phyloP scores from a whole-genome alignment of 257 asterid genomes.

The Ilex asprella region DNA sequence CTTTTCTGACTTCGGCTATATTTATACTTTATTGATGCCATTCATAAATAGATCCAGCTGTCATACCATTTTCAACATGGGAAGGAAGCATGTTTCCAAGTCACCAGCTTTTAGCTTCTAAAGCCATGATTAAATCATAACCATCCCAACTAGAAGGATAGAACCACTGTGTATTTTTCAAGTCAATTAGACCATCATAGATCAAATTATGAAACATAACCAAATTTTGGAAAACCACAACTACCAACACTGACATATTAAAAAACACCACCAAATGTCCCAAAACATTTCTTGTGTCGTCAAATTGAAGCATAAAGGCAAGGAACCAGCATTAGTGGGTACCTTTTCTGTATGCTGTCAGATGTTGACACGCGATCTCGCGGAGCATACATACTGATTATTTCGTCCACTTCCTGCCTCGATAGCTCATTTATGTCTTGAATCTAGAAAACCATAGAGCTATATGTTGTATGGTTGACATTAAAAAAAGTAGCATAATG shows the following conservation, averaged over 20 bases:
- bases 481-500: not conserved
- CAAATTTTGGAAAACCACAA: not conserved
- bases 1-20: too few species aligned
- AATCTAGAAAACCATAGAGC: conserved; percentile 36
- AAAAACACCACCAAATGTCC: too few species aligned
- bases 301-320: not conserved
- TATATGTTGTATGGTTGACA: not conserved
- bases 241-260: not conserved
- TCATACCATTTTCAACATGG: too few species aligned
- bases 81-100: too few species aligned
- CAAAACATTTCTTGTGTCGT: not conserved
- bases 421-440: conserved; percentile 93
- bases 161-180: not conserved
- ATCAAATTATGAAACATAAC: not conserved
- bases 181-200: not conserved
- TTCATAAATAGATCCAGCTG: too few species aligned
- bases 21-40: too few species aligned
- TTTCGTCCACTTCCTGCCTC: conserved; percentile 94
- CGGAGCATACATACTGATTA: conserved; percentile 52
- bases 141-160: not conserved
- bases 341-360: conserved; percentile 82
- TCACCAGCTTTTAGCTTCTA: too few species aligned
- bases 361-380: conserved; percentile 53
- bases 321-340: conserved; percentile 6
- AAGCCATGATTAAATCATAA: too few species aligned